These are phyloP conservation scores for Penicillium sp. DNA, from an alignment of 2,329 filamentous ascomycete species.

Conservation along the genomic window DNA sequence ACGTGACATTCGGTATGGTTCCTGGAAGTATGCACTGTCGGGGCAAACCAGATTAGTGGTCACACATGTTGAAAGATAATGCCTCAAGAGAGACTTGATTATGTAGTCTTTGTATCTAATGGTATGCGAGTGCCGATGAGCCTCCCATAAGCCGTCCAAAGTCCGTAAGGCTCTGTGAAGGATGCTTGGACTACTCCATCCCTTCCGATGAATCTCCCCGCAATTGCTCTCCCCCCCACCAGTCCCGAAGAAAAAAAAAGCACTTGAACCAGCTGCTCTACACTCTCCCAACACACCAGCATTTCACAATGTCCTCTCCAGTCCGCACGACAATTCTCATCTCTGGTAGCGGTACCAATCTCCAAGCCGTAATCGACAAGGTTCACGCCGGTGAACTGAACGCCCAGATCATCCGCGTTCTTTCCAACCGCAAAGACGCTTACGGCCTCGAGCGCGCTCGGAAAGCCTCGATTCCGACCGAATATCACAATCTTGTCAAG, in stretches of 20 bases:
- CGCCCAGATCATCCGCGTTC: conserved; percentile 55
- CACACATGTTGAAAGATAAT: too few species aligned
- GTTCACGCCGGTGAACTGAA: conserved; percentile 45
- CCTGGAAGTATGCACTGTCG: too few species aligned
- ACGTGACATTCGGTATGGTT: too few species aligned
- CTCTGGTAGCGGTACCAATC: conserved; percentile 69
- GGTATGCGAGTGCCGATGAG: too few species aligned
- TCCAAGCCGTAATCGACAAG: conserved; percentile 68
- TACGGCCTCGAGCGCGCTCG: conserved; percentile 59
- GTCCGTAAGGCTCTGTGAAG: neutral
- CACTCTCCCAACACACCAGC: neutral
- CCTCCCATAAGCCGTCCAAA: too few species aligned
- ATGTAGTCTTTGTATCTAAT: too few species aligned
- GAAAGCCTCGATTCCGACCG: conserved; percentile 60
- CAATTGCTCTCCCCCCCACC: neutral
- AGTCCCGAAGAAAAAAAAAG: neutral
- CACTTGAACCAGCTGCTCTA: neutral
- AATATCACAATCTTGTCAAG: conserved; percentile 74
- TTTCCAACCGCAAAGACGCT: conserved; percentile 60
- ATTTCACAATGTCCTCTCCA: conserved; percentile 24
- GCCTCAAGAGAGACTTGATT: too few species aligned
- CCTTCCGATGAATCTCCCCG: neutral
- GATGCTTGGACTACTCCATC: neutral
- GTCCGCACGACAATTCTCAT: conserved; percentile 61
- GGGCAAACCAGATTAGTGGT: too few species aligned